Evolutionary conservation across 2,329 filamentous ascomycete genomes (phyloP).

Genomic region (Xylaria hypoxylon): DNA sequence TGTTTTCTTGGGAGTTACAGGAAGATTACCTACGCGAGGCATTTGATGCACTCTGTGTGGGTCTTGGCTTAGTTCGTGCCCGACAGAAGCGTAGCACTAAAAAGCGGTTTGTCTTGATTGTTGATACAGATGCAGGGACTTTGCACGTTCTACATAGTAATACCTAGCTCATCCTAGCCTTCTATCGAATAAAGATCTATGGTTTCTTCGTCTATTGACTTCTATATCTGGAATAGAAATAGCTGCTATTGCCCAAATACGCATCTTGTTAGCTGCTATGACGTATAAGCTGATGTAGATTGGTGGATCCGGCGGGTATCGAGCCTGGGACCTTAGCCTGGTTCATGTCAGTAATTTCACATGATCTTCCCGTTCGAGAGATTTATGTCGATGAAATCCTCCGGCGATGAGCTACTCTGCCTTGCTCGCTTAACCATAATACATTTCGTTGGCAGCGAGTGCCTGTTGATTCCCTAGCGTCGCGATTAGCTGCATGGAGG

Average conservation of each 20-base stretch:
- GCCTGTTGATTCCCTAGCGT: slow-evolving; percentile 20
- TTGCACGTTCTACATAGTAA: neutral
- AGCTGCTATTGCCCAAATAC: neutral
- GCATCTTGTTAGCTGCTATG: slow-evolving; percentile 20
- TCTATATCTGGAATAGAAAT: slow-evolving; percentile 14
- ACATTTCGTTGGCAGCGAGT: slow-evolving; percentile 23
- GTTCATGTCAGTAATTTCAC: slow-evolving; percentile 33
- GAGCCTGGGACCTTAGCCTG: slow-evolving; percentile 7
- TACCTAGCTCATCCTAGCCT: neutral
- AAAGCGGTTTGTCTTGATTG: neutral
- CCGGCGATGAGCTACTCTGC: slow-evolving; percentile 6
- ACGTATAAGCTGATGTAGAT: slow-evolving; percentile 22
- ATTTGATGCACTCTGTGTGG: neutral
- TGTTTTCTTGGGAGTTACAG: neutral
- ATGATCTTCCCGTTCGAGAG: slow-evolving; percentile 25
- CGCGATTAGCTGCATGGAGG: slow-evolving; percentile 31
- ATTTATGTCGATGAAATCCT: slow-evolving; percentile 14
- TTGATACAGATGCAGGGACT: slow-evolving; percentile 7
- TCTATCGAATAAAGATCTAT: slow-evolving; percentile 2
- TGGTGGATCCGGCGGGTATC: slow-evolving; percentile 29
- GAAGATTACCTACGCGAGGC: neutral
- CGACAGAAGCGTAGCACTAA: neutral
- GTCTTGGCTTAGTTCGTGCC: slow-evolving; percentile 2
- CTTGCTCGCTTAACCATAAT: slow-evolving; percentile 11
- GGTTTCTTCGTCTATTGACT: slow-evolving; percentile 14